These are phyloP conservation scores for Betula pendula DNA, from an alignment of 306 rosid species.

Conservation along the genomic window DNA sequence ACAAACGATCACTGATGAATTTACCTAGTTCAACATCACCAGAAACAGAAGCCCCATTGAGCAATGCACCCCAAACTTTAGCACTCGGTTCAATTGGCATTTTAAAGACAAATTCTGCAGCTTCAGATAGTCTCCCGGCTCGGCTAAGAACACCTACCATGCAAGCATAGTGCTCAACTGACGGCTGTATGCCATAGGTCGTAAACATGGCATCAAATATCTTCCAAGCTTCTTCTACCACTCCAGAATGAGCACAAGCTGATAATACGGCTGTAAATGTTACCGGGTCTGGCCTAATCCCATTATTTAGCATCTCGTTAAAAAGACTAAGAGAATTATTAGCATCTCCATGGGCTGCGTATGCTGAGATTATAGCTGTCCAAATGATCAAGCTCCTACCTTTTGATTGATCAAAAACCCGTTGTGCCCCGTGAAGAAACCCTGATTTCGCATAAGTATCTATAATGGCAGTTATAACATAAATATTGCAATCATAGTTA, in stretches of 20 bases:
- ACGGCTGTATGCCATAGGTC: slow-evolving; percentile 55
- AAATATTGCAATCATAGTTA: slow-evolving; percentile 49
- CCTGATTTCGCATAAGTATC: slow-evolving; percentile 81
- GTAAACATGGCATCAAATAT: slow-evolving; percentile 56
- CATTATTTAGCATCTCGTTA: slow-evolving; percentile 53
- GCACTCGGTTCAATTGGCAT: slow-evolving; percentile 79
- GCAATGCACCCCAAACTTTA: slow-evolving; percentile 89
- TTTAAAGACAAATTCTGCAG: slow-evolving; percentile 57
- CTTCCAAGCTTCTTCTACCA: slow-evolving; percentile 75
- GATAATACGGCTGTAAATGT: slow-evolving; percentile 69
- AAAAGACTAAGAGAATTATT: slow-evolving; percentile 50
- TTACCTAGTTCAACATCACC: slow-evolving; percentile 73
- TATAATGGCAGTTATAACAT: slow-evolving; percentile 67
- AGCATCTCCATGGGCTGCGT: slow-evolving; percentile 77
- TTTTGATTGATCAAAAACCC: slow-evolving; percentile 54
- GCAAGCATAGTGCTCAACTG: slow-evolving; percentile 88
- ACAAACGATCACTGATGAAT: slow-evolving; percentile 58
- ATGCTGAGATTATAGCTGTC: slow-evolving; percentile 83
- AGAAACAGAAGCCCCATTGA: slow-evolving; percentile 74
- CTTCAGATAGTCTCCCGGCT: slow-evolving; percentile 76
- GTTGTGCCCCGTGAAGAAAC: slow-evolving; percentile 52
- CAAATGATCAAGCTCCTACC: slow-evolving; percentile 62
- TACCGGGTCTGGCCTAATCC: slow-evolving; percentile 76
- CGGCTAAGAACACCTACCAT: slow-evolving; percentile 79
- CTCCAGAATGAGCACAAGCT: slow-evolving; percentile 80